Conservation (phyloP, 2,329 filamentous ascomycete species). For the Aureobasidium namibiae region DNA sequence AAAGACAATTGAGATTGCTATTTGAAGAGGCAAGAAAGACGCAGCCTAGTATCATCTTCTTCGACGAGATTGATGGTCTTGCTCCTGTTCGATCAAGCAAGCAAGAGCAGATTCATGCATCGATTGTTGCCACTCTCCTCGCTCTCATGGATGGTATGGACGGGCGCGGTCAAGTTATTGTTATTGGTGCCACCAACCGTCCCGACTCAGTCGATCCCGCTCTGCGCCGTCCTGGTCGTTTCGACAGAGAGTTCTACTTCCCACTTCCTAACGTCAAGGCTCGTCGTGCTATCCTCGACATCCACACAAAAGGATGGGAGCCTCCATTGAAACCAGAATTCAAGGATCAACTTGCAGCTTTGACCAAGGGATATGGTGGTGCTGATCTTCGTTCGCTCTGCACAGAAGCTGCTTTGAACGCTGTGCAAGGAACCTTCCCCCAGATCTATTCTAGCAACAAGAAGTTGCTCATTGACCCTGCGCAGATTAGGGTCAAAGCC, state of each 20-base stretch:
- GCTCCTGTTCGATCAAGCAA: conserved; percentile 95
- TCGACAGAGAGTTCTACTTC: conserved; percentile 97
- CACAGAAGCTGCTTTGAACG: conserved; percentile 91
- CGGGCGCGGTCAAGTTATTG: conserved; percentile 93
- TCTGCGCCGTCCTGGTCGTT: conserved; percentile 85
- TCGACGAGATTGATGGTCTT: conserved; percentile 95
- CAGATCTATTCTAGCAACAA: conserved; percentile 90
- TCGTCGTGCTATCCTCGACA: conserved; percentile 80
- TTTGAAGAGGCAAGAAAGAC: conserved; percentile 95
- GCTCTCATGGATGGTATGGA: conserved; percentile 98
- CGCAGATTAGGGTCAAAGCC: conserved; percentile 75
- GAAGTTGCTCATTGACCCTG: conserved; percentile 80
- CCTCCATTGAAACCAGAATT: conserved; percentile 64
- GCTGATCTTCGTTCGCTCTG: conserved; percentile 89
- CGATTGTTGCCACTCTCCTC: conserved; percentile 89
- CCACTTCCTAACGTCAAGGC: conserved; percentile 76
- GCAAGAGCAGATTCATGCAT: conserved; percentile 97
- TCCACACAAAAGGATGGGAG: conserved; percentile 92
- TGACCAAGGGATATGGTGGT: conserved; percentile 94
- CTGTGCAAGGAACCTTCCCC: conserved; percentile 89
- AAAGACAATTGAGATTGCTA: conserved; percentile 83
- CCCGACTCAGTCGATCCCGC: conserved; percentile 95
- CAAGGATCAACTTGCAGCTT: conserved; percentile 73
- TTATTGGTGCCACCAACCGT: conserved; percentile 96
- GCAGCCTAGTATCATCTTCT: conserved; percentile 98